phyloP scores from a whole-genome alignment of 805 yeast genomes.

The Hanseniaspora lachancei region DNA sequence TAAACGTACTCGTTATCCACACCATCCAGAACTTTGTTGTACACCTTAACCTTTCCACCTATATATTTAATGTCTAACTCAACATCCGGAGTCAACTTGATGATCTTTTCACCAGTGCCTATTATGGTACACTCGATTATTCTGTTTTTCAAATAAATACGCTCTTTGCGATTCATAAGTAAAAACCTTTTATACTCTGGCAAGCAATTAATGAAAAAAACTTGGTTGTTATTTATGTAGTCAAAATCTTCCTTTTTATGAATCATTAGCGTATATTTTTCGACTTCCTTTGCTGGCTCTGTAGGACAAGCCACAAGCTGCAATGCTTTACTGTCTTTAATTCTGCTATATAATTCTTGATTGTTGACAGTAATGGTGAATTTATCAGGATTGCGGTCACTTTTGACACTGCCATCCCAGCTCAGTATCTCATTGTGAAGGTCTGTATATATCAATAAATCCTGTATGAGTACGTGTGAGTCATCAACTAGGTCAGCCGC shows the following conservation, averaged over 20 bases:
- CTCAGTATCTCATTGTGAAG: not conserved
- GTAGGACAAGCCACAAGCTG: not conserved
- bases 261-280: not conserved
- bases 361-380: not conserved
- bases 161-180: not conserved
- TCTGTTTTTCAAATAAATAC: not conserved
- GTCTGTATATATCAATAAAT: not conserved
- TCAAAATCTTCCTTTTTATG: not conserved
- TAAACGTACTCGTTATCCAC: not conserved
- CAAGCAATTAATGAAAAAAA: not conserved
- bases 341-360: not conserved
- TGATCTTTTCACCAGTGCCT: not conserved
- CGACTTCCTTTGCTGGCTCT: not conserved
- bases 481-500: not conserved
- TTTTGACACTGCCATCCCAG: not conserved
- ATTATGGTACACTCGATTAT: not conserved
- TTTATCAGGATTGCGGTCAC: not conserved
- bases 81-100: not conserved
- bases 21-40: not conserved
- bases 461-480: not conserved
- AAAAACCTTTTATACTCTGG: not conserved
- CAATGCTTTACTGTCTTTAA: not conserved
- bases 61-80: not conserved
- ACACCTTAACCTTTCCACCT: not conserved
- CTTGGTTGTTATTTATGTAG: constrained; percentile 9